Evolutionary conservation across 306 rosid genomes (phyloP), one percentile per base, ranked within the genome.

Genomic region (Fagus crenata): DNA sequence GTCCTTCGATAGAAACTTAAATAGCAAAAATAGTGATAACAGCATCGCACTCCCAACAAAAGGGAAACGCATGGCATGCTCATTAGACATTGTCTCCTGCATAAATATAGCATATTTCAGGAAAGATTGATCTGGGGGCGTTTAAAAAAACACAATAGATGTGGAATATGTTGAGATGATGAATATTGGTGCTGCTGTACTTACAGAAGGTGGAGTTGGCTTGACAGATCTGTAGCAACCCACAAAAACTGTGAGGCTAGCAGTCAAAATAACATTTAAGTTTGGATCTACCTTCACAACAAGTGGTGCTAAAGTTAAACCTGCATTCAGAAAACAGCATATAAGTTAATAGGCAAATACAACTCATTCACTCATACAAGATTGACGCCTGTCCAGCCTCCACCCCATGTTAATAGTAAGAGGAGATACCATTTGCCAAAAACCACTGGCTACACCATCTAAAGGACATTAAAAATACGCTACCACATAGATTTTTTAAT

Each of bases 11-110:
- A 96, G 81, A 90, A 96, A 93, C 96, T 96, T 96, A 78, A 96
- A 96, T 73, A 96, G 99, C 58, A 96, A 84, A 86, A 96, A 96
- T 56, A 96, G 96, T 14, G 99, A 93, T 73, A 96, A 80, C 78
- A 96, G 82, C 99, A 96, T 93, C 39, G 99, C 99, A 89, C 99
- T 96, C 81, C 98, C 99, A 76, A 96, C 97, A 86, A 96, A 93
- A 3, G 99, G 99, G 72, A 96, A 96, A 49, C 99, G 97, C 98
- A 96, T 93, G 75, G 99, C 99, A 79, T 93, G 99, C 77, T 92
- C 99, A 69, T 89, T 96, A 5, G 99, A 96, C 99, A 96, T 96
- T 7, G 99, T 96, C 87, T 96, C 99, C 99, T 96, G 91, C 93
- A 89, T 28, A 35, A 82, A 74, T 65, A 68, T 70, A 17, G 74